Percentiles rank a stretch among this genome's conserved stretches.
Evolutionary conservation across 2,329 filamentous ascomycete species (phyloP).

Genomic region (Fusarium devonianum): DNA sequence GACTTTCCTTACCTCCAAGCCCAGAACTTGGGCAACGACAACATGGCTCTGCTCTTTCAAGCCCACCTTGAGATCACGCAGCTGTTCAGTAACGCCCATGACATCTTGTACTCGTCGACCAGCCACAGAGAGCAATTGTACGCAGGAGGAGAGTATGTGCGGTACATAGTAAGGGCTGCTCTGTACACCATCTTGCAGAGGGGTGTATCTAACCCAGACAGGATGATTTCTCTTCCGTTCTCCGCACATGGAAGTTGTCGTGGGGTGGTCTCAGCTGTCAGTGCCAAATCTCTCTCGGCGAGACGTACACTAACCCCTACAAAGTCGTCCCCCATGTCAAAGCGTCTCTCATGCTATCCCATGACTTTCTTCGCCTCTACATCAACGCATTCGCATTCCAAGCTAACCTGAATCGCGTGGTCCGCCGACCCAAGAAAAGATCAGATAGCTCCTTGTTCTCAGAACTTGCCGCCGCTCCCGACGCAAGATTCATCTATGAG

Average conservation of each 20-base stretch:
- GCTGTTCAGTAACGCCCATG: slow-evolving; percentile 76
- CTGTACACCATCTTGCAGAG: no score
- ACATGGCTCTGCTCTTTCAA: slow-evolving; percentile 73
- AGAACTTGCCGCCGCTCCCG: slow-evolving; percentile 65
- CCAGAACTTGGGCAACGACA: slow-evolving; percentile 65
- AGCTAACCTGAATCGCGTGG: slow-evolving; percentile 65
- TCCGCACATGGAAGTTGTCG: slow-evolving; percentile 73
- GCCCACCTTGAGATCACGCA: slow-evolving; percentile 75
- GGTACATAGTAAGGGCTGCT: slow-evolving; percentile 65
- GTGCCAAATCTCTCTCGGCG: no score
- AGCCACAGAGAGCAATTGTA: slow-evolving; percentile 74
- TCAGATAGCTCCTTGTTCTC: slow-evolving; percentile 52
- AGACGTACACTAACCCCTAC: no score
- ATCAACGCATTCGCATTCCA: slow-evolving; percentile 81
- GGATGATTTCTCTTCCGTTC: slow-evolving; percentile 74
- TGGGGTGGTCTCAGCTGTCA: slow-evolving; percentile 73
- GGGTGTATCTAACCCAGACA: slow-evolving; percentile 14
- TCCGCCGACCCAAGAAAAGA: slow-evolving; percentile 43
- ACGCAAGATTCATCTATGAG: slow-evolving; percentile 72
- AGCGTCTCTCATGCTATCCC: slow-evolving; percentile 71
- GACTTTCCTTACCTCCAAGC: slow-evolving; percentile 73
- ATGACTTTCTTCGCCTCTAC: slow-evolving; percentile 76
- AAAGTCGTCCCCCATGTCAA: slow-evolving; percentile 71
- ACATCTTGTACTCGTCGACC: slow-evolving; percentile 75
- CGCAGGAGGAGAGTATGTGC: slow-evolving; percentile 74